Conservation (phyloP, 225 moss, liverwort and hornwort species). For the Antitrichia curtipendula region DNA sequence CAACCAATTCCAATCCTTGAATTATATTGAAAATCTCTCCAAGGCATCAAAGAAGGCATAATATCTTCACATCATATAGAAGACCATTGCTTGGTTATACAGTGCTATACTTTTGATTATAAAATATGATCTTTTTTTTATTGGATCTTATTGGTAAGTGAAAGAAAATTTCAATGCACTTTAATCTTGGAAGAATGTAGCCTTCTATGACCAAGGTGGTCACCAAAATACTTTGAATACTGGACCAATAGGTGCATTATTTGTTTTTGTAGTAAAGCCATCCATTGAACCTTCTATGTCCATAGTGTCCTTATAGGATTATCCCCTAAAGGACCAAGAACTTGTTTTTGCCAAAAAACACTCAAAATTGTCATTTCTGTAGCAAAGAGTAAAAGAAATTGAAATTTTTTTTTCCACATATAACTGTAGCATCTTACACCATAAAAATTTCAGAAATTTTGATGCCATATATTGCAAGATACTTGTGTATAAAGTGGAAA, state of each 20-base stretch:
- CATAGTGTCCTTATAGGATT: rapidly evolving
- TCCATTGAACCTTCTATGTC: rapidly evolving
- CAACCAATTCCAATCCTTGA: no score
- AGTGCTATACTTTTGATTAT: neutral
- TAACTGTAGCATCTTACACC: neutral
- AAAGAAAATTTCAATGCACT: neutral
- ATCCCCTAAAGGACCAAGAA: rapidly evolving
- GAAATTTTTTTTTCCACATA: no score
- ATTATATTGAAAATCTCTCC: no score
- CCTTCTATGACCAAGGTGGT: neutral
- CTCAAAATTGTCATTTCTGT: rapidly evolving
- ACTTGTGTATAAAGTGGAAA: neutral
- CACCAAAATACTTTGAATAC: neutral
- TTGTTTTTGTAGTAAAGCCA: neutral
- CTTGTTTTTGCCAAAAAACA: rapidly evolving
- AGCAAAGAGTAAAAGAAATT: no score
- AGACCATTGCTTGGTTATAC: no score
- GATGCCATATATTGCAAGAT: rapidly evolving
- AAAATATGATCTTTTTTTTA: neutral
- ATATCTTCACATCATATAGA: no score
- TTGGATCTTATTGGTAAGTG: neutral
- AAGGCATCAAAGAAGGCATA: no score
- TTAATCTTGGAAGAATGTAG: rapidly evolving
- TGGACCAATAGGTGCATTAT: neutral
- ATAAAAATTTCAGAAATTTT: neutral